Evolutionary conservation across 148 eudicot species (phyloP).

Genomic region (Vaccinium macrocarpon): DNA sequence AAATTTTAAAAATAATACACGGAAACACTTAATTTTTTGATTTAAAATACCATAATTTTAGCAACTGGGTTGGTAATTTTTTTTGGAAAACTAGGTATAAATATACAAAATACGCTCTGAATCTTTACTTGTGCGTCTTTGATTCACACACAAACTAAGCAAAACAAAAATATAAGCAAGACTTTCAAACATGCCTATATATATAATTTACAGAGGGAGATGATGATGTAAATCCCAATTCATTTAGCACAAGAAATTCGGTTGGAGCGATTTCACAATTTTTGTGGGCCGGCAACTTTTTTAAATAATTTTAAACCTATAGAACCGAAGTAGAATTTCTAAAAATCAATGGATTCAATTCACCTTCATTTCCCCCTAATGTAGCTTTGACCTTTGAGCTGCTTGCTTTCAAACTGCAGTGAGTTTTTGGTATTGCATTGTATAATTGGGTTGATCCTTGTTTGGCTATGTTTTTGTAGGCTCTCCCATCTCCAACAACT

Average conservation of each 20-base stretch:
- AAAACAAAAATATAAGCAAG: too few relatives aligned
- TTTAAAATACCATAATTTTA: too few relatives aligned
- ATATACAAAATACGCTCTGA: neutral
- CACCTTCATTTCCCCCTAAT: neutral
- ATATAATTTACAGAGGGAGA: too few relatives aligned
- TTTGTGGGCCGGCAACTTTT: neutral
- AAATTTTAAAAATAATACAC: too few relatives aligned
- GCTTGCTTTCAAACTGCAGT: neutral
- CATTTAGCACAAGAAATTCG: too few relatives aligned
- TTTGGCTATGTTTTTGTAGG: conserved; percentile 29
- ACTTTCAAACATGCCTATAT: too few relatives aligned
- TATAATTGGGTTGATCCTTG: neutral
- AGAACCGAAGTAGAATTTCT: neutral
- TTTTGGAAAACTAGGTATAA: too few relatives aligned
- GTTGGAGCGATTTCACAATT: too few relatives aligned
- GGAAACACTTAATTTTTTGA: too few relatives aligned
- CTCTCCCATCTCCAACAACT: conserved; percentile 61
- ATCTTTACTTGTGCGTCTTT: neutral
- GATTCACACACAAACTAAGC: neutral
- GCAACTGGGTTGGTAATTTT: too few relatives aligned
- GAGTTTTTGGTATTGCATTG: neutral
- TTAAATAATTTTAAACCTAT: neutral
- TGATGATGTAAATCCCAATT: too few relatives aligned
- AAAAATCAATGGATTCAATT: neutral
- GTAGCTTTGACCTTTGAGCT: neutral